These are phyloP conservation scores for Nakaseomyces delphensis DNA, from an alignment of 1,139 yeast species.

Conservation along the genomic window DNA sequence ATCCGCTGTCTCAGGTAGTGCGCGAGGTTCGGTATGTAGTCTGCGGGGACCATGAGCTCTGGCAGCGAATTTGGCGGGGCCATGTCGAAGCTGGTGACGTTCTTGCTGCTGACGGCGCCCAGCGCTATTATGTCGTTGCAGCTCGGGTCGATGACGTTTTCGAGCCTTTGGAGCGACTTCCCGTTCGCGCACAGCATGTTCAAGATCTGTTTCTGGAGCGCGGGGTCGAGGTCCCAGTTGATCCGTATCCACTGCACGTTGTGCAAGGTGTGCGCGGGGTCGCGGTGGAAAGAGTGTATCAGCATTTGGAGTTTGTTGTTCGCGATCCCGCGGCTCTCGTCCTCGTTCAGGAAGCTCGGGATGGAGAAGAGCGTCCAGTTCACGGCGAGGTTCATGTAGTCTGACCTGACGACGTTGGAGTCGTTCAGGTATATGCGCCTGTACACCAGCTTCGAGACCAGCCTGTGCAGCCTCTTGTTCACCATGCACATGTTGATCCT, in stretches of 20 bases:
- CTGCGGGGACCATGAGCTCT: conserved; percentile 24
- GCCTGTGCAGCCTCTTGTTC: conserved; percentile 19
- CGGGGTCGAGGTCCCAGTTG: conserved; percentile 36
- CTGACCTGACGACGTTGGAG: conserved; percentile 32
- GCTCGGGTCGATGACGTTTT: conserved; percentile 34
- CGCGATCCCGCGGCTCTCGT: conserved; percentile 27
- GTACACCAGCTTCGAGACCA: conserved; percentile 28
- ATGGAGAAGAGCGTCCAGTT: conserved; percentile 30
- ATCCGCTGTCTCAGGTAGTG: conserved; percentile 26
- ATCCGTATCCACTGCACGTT: conserved; percentile 34
- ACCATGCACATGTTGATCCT: conserved; percentile 22
- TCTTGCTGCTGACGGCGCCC: conserved; percentile 21
- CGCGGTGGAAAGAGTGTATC: conserved; percentile 25
- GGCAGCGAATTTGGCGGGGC: conserved; percentile 37
- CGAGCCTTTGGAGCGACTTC: conserved; percentile 30
- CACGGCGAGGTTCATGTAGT: conserved; percentile 29
- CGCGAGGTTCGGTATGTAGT: conserved; percentile 29
- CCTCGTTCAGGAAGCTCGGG: conserved; percentile 27
- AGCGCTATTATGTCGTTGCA: conserved; percentile 32
- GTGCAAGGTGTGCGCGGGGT: conserved; percentile 18
- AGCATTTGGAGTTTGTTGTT: conserved; percentile 25
- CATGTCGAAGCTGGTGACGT: conserved; percentile 33
- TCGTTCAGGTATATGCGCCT: conserved; percentile 31
- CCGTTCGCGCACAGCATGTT: conserved; percentile 26
- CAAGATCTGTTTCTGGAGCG: conserved; percentile 28